Conservation (phyloP, 257 asterid genomes). For the Coffea eugenioides region DNA sequence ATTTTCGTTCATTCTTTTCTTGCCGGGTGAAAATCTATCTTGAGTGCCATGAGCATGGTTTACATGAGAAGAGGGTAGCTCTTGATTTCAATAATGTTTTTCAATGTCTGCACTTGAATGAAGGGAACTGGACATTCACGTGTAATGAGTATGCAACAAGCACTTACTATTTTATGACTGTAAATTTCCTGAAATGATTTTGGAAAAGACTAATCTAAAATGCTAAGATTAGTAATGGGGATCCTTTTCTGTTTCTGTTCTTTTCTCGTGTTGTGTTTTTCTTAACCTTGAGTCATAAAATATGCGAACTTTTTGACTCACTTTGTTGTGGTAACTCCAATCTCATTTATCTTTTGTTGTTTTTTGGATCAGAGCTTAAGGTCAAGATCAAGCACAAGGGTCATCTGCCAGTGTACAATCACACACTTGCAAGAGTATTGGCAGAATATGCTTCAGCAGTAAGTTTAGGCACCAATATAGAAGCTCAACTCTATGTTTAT, state of each 20-base stretch:
- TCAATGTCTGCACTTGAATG: no score
- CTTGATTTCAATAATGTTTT: background rate
- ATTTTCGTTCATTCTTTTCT: background rate
- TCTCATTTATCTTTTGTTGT: background rate
- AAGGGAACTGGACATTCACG: background rate
- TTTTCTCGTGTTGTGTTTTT: background rate
- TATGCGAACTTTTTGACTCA: background rate
- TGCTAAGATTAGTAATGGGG: background rate
- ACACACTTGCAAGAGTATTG: slow-evolving; percentile 73
- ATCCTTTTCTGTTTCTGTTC: background rate
- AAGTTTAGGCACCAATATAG: slow-evolving; percentile 27
- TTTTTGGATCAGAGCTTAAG: slow-evolving; percentile 55
- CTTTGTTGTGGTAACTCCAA: background rate
- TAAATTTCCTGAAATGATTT: no score
- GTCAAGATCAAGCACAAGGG: slow-evolving; percentile 46
- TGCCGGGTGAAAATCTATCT: background rate
- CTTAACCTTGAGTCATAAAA: background rate
- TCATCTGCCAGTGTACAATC: slow-evolving; percentile 50
- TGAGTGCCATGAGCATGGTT: background rate
- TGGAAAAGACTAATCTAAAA: background rate
- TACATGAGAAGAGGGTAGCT: background rate
- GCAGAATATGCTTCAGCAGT: slow-evolving; percentile 98
- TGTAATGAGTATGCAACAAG: background rate
- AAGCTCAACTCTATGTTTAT: background rate
- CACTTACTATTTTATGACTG: background rate